Evolutionary conservation across 768 basidiomycete genomes (phyloP), one percentile per base, ranked within the genome.

Genomic region (Trametes villosa): DNA sequence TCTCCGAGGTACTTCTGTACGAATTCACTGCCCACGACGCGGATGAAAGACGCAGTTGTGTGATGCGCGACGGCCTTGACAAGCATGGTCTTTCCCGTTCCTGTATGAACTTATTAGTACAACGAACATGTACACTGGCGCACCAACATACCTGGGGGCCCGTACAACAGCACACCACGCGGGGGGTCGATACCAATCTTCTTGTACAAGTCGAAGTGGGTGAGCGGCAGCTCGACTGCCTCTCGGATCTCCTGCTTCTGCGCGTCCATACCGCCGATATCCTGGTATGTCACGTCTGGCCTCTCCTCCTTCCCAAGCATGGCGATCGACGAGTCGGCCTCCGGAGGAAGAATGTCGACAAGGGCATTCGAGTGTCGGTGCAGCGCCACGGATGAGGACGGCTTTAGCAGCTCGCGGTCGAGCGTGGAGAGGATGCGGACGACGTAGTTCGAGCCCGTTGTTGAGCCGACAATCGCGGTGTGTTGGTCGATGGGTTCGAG

Each of bases 121-220:
- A 22, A 30, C 17, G 13, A 22, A 17, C 29, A 9, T 29, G 8
- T 24, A 33, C 31, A 45, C 50, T 7, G 36, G 36, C 4, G 26
- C 4, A 51, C 30, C 27, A 15, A 68, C 81, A 49, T 70, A 91
- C 96, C 96, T 70, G 97, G 97, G 33, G 97, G 97, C 1, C 97
- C 97, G 70, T 97, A 98, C 15, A 99, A 82, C 55, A 99, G 77
- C 2, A 99, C 97, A 77, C 97, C 97, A 26, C 97, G 85, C 59
- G 97, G 97, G 3, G 97, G 97, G 78, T 99, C 96, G 65, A 99
- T 99, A 66, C 97, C 97, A 70, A 99, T 99, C 80, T 98, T 98
- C 80, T 93, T 93, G 83, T 98, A 99, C 42, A 99, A 79, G 71
- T 99, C 96, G 72, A 96, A 96, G 76, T 99, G 91, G n/a, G 90